phyloP scores from a whole-genome alignment of 2,329 filamentous ascomycete species.

The Alternaria gansuensis region DNA sequence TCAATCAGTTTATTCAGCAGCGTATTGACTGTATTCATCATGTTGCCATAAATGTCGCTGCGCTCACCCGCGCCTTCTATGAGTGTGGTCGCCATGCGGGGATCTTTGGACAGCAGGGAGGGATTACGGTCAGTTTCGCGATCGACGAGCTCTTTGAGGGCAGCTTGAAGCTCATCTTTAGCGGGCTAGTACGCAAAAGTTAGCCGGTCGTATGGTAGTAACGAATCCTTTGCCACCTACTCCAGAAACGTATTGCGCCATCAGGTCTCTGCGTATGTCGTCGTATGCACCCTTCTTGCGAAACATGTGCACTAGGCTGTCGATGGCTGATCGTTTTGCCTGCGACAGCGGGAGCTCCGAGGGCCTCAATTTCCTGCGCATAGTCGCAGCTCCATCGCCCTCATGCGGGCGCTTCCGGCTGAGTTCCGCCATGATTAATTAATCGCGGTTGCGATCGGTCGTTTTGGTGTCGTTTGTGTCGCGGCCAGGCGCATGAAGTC shows the following conservation, averaged over 20 bases:
- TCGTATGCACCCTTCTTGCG: slow-evolving; percentile 90
- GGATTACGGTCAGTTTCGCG: slow-evolving; percentile 79
- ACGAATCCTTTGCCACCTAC: slow-evolving; percentile 60
- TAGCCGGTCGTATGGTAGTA: slow-evolving; percentile 3
- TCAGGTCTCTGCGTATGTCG: slow-evolving; percentile 76
- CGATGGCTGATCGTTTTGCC: slow-evolving; percentile 76
- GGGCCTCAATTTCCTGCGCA: slow-evolving; percentile 71
- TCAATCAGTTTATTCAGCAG: slow-evolving; percentile 71
- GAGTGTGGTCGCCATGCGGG: slow-evolving; percentile 75
- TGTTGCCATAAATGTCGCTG: slow-evolving; percentile 76
- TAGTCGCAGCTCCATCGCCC: slow-evolving; percentile 40
- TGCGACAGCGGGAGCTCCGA: slow-evolving; percentile 78
- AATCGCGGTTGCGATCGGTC: slow-evolving; percentile 12
- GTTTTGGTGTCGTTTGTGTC: slow-evolving; percentile 7
- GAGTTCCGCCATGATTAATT: slow-evolving; percentile 45
- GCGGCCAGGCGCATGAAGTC: slow-evolving; percentile 8
- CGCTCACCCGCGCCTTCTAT: slow-evolving; percentile 82
- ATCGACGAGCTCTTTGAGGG: slow-evolving; percentile 74
- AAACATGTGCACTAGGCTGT: slow-evolving; percentile 78
- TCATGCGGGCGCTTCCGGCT: slow-evolving; percentile 45
- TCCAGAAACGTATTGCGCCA: slow-evolving; percentile 75
- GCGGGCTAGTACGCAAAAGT: slow-evolving; percentile 64
- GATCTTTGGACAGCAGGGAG: slow-evolving; percentile 75
- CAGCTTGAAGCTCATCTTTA: slow-evolving; percentile 71
- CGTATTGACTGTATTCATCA: slow-evolving; percentile 71